phyloP scores from a whole-genome alignment of 805 yeast species.

The Saccharomycopsis oosterbeekiorum region DNA sequence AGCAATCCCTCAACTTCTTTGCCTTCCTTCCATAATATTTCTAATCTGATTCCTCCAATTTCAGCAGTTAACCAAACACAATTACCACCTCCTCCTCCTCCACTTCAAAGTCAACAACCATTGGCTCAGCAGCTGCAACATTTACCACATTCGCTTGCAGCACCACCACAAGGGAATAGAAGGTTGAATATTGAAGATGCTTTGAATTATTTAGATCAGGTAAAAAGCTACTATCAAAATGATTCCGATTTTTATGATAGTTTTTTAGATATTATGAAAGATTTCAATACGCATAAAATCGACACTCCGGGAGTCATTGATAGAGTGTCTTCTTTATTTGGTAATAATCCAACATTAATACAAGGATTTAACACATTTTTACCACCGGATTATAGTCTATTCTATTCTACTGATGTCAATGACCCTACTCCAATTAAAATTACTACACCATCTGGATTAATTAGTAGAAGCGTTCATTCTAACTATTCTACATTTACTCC shows the following conservation, averaged over 20 bases:
- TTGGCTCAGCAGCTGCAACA: neutral
- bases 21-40: neutral
- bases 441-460: slow-evolving; percentile 90
- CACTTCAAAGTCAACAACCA: neutral
- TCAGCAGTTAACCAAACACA: neutral
- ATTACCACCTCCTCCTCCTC: neutral
- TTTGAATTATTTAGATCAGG: slow-evolving; percentile 88
- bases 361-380: slow-evolving; percentile 97
- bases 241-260: slow-evolving; percentile 96
- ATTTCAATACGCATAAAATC: slow-evolving; percentile 88
- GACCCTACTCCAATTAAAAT: slow-evolving; percentile 91
- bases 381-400: slow-evolving; percentile 93
- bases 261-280: slow-evolving; percentile 97
- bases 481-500: slow-evolving; percentile 4
- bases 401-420: slow-evolving; percentile 78
- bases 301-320: slow-evolving; percentile 99
- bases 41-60: neutral
- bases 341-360: slow-evolving; percentile 87
- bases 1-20: neutral
- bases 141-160: neutral
- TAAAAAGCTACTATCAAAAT: slow-evolving; percentile 79
- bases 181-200: slow-evolving; percentile 87
- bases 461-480: slow-evolving; percentile 23
- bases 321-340: slow-evolving; percentile 80
- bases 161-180: slow-evolving; percentile 1